Evolutionary conservation across 2,329 filamentous ascomycete genomes (phyloP).

Genomic region (Aphanocladium album): DNA sequence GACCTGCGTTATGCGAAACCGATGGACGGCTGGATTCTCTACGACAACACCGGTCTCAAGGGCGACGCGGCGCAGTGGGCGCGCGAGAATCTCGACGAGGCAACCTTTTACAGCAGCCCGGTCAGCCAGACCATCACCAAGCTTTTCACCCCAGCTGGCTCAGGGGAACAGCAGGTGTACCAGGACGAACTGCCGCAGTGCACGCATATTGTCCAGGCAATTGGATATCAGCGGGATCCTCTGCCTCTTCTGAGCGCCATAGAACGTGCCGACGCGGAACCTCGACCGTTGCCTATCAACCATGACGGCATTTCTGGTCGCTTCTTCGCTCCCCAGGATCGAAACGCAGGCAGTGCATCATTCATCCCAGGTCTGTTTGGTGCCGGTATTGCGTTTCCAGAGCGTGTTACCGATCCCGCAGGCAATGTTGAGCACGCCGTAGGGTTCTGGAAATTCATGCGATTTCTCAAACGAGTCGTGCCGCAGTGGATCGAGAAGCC

Average conservation of each 20-base stretch:
- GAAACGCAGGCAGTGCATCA: constrained; percentile 14
- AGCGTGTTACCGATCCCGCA: constrained; percentile 54
- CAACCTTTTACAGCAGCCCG: constrained; percentile 37
- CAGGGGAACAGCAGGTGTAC: constrained; percentile 40
- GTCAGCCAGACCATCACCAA: constrained; percentile 43
- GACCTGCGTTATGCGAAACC: constrained; percentile 56
- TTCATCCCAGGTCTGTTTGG: constrained; percentile 51
- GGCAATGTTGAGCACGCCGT: constrained; percentile 59
- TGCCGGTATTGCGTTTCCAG: constrained; percentile 60
- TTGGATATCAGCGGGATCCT: constrained; percentile 50
- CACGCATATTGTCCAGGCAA: constrained; percentile 51
- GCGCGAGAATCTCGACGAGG: constrained; percentile 51
- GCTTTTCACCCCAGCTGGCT: constrained; percentile 36
- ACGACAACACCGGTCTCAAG: constrained; percentile 62
- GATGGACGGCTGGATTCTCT: constrained; percentile 58
- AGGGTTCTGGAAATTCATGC: constrained; percentile 63
- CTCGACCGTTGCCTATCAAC: constrained; percentile 40
- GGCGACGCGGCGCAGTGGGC: constrained; percentile 57
- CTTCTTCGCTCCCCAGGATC: constrained; percentile 24
- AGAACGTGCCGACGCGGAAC: constrained; percentile 28
- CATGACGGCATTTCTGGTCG: constrained; percentile 28
- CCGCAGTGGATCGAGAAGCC: constrained; percentile 40
- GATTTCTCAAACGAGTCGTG: constrained; percentile 50
- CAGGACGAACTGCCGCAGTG: constrained; percentile 42
- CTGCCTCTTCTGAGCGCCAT: constrained; percentile 40